phyloP scores from a whole-genome alignment of 495 filamentous ascomycete genomes.

The Cryomyces antarcticus region DNA sequence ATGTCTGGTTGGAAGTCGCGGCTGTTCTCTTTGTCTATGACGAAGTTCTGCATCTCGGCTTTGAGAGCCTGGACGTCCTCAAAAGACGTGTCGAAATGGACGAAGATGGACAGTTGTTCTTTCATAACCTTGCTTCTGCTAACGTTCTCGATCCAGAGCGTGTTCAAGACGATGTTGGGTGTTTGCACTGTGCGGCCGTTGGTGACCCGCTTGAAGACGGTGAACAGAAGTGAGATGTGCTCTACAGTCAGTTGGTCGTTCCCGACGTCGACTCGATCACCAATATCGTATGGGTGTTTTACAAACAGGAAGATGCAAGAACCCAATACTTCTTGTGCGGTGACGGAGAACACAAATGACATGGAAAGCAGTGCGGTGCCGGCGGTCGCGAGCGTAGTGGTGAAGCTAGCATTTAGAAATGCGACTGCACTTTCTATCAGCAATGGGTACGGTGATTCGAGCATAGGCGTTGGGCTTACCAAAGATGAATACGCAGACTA shows the following conservation, averaged over 20 bases:
- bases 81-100: conserved; percentile 68
- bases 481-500: conserved; percentile 73
- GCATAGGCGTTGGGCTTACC: conserved; percentile 23
- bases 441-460: background rate
- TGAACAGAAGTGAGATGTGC: conserved; percentile 84
- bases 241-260: conserved; percentile 62
- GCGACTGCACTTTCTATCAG: conserved; percentile 27
- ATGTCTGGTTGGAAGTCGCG: conserved; percentile 84
- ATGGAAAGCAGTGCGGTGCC: conserved; percentile 85
- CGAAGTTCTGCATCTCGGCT: conserved; percentile 64
- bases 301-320: conserved; percentile 97
- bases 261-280: conserved; percentile 75
- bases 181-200: conserved; percentile 72
- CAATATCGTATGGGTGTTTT: conserved; percentile 87
- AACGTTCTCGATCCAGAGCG: conserved; percentile 81
- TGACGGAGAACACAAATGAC: conserved; percentile 84
- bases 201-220: conserved; percentile 71
- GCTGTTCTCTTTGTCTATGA: conserved; percentile 66
- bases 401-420: conserved; percentile 68
- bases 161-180: conserved; percentile 81
- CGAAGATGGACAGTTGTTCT: conserved; percentile 57
- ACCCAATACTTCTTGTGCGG: conserved; percentile 80
- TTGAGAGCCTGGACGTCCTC: conserved; percentile 71
- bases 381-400: conserved; percentile 77
- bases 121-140: conserved; percentile 79